phyloP scores from a whole-genome alignment of 768 basidiomycete species.

The Jaapia argillacea region DNA sequence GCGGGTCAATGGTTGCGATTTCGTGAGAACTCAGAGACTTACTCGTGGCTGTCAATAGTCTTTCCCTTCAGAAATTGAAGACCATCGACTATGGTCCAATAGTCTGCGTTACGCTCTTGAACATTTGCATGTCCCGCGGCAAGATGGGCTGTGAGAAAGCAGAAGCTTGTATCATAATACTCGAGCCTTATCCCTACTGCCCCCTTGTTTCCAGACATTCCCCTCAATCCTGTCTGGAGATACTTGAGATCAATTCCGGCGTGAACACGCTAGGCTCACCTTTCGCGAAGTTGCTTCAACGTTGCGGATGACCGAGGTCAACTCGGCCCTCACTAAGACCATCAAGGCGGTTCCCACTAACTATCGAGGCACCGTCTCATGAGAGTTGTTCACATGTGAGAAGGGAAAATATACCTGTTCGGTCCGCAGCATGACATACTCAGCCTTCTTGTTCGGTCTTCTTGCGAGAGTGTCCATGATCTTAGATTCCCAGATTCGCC shows the following conservation, averaged over 20 bases:
- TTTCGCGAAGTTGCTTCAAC: slow-evolving; percentile 92
- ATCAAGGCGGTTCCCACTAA: slow-evolving; percentile 92
- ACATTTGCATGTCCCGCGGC: slow-evolving; percentile 92
- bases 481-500: slow-evolving; percentile 78
- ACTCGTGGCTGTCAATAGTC: slow-evolving; percentile 87
- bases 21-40: slow-evolving; percentile 18
- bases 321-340: slow-evolving; percentile 67
- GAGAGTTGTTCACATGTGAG: background rate
- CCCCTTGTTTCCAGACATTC: slow-evolving; percentile 97
- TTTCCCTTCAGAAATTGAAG: slow-evolving; percentile 87
- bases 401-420: slow-evolving; percentile 56
- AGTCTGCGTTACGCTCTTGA: slow-evolving; percentile 88
- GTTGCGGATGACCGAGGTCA: slow-evolving; percentile 75
- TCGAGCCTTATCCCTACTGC: slow-evolving; percentile 92
- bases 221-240: slow-evolving; percentile 70
- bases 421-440: slow-evolving; percentile 82
- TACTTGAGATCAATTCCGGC: slow-evolving; percentile 1
- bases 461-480: slow-evolving; percentile 72
- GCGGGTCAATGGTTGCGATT: slow-evolving; percentile 1
- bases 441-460: slow-evolving; percentile 53
- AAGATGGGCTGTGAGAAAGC: slow-evolving; percentile 92
- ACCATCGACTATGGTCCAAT: slow-evolving; percentile 74
- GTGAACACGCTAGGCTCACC: slow-evolving; percentile 31
- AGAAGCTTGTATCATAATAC: slow-evolving; percentile 84
- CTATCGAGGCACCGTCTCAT: slow-evolving; percentile 25